These are phyloP conservation scores for Crataegus laevigata DNA, from an alignment of 306 rosid genomes.

Conservation along the genomic window DNA sequence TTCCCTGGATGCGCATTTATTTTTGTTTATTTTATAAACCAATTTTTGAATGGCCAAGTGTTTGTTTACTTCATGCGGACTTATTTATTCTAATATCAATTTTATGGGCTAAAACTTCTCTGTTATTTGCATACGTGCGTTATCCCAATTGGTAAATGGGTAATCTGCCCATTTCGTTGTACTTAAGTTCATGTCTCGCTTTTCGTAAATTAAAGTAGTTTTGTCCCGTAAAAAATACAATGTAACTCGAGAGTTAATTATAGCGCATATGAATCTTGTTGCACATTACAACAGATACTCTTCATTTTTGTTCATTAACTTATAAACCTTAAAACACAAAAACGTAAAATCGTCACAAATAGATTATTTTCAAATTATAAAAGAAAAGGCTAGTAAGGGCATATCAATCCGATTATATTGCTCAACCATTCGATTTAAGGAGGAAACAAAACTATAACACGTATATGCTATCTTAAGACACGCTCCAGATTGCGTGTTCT, in stretches of 20 bases:
- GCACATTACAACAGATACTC: not conserved
- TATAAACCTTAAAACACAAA: not conserved
- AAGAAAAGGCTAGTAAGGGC: not conserved
- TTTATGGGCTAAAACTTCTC: not conserved
- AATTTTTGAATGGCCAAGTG: not conserved
- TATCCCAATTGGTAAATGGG: too few species aligned
- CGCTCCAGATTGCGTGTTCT: not conserved
- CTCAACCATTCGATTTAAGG: not conserved
- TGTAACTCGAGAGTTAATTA: not conserved
- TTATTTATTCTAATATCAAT: not conserved
- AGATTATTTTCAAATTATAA: not conserved
- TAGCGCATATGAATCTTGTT: not conserved
- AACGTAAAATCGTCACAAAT: not conserved
- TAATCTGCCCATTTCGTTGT: not conserved
- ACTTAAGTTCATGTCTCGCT: not conserved
- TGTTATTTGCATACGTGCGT: too few species aligned
- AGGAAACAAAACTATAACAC: not conserved
- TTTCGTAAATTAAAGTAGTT: not conserved
- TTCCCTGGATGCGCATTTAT: slow-evolving; percentile 86
- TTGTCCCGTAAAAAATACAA: not conserved
- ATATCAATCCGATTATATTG: not conserved
- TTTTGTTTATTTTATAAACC: not conserved
- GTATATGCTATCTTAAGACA: not conserved
- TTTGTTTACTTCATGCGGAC: not conserved
- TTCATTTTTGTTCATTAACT: not conserved